A percentile compares a stretch with the other conserved stretches of the same genome.
phyloP scores from a whole-genome alignment of 495 filamentous ascomycete species.

The Neurospora sp. region DNA sequence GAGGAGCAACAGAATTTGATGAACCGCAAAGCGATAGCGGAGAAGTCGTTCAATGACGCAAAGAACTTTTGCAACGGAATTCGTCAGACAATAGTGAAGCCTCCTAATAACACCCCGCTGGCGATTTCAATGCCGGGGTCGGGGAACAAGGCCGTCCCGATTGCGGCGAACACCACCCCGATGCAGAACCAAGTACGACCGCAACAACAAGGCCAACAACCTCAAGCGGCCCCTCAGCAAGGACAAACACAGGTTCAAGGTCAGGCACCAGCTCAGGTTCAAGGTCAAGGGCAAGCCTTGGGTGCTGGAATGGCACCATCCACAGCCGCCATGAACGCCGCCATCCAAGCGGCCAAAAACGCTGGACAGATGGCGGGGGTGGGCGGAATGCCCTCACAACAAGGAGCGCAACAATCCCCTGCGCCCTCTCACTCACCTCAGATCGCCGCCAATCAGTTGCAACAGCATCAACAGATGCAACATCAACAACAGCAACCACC shows the following conservation, averaged over 20 bases:
- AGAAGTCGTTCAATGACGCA: constrained; percentile 25
- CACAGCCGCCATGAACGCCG: constrained; percentile 35
- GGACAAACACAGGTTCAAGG: constrained; percentile 15
- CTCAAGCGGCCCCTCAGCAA: background rate
- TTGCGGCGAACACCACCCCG: constrained; percentile 4
- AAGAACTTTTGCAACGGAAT: constrained; percentile 22
- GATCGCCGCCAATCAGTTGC: constrained; percentile 5
- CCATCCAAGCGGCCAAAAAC: constrained; percentile 43
- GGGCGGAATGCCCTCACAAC: constrained; percentile 9
- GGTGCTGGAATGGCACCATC: constrained; percentile 1
- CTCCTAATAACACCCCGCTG: constrained; percentile 12
- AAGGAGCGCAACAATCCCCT: constrained; percentile 1
- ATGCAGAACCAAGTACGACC: constrained; percentile 11
- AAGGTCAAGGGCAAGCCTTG: constrained; percentile 16
- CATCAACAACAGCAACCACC: constrained; percentile 7
- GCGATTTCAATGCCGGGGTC: constrained; percentile 6
- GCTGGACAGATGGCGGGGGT: constrained; percentile 19
- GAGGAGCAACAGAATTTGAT: constrained; percentile 26
- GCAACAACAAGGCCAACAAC: constrained; percentile 10
- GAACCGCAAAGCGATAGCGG: constrained; percentile 17
- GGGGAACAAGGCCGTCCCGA: constrained; percentile 11
- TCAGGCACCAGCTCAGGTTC: constrained; percentile 8
- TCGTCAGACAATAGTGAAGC: constrained; percentile 5
- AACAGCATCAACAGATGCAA: background rate
- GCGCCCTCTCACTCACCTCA: constrained; percentile 14